Evolutionary conservation across 441 rosid genomes (phyloP), one percentile per base, ranked within the genome.

Genomic region (Gossypium lobatum): DNA sequence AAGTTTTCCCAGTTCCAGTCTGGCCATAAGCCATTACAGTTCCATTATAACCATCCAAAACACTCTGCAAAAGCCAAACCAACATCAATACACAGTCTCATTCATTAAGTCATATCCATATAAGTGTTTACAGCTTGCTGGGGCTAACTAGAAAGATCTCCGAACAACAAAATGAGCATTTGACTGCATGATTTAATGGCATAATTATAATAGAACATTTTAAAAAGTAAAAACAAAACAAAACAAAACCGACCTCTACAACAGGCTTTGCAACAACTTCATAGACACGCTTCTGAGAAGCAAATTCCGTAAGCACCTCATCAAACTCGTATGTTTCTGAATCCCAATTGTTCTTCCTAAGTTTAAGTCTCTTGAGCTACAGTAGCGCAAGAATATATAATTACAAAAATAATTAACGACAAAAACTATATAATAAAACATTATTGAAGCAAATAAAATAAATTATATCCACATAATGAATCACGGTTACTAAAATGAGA

Each of bases 21-120:
- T 95, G 99, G 63, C 99, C 99, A 80, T 95, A 95, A 75, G 99
- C 99, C 99, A 95, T 93, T 4, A 95, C 90, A 31, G 99, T 93
- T 61, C 99, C 99, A 77, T 95, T 95, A 88, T 95, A 95, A 73
- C 99, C 99, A 80, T 89, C 97, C 72, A 95, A 87, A 78, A 93
- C 97, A 84, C 98, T 90, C 99, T 95, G 76, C 67, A 71, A 52
- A 77, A 69, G 9, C 8, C 3, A 65, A 80, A 70, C 23, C 54
- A 9, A 52, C 6, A 16, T 11, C 58, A 53, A 16, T 39, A 26
- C 57, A 72, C 13, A 52, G 53, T 25, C 54, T 60, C 3, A 63
- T 61, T 46, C 70, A 54, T 53, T 20, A 54, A 54, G 26, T 54
- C 52, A 21, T 4, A 63, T 21, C 11, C 34, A 45, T 42, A 65